These are phyloP conservation scores for Tremellales sp. DNA, from an alignment of 1,284 basidiomycete species.

Conservation along the genomic window DNA sequence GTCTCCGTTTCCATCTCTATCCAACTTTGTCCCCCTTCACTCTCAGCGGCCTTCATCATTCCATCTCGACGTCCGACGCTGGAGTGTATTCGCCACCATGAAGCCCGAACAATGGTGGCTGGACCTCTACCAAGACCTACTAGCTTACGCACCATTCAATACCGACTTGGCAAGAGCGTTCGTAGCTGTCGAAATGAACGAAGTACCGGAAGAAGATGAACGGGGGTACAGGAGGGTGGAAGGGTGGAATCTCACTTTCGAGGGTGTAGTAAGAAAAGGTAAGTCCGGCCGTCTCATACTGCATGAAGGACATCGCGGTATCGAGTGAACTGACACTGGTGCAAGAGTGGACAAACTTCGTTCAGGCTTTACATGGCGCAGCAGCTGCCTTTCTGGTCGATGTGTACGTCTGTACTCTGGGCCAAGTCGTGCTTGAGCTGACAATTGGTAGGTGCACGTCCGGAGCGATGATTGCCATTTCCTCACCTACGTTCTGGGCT, in stretches of 20 bases:
- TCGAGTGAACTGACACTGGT: too few relatives aligned
- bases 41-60: too few relatives aligned
- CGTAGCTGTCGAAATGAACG: conserved; percentile 15
- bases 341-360: conserved; percentile 32
- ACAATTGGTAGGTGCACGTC: conserved; percentile 22
- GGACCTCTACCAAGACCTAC: conserved; percentile 8
- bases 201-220: conserved; percentile 15
- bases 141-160: conserved; percentile 4
- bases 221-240: conserved; percentile 19
- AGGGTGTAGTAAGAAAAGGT: conserved; percentile 17
- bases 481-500: conserved; percentile 40
- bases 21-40: too few relatives aligned
- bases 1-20: too few relatives aligned
- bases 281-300: conserved; percentile 1
- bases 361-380: conserved; percentile 36
- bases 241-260: conserved; percentile 18
- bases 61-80: not conserved
- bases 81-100: not conserved
- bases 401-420: conserved; percentile 16
- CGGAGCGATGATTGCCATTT: conserved; percentile 19
- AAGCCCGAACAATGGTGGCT: not conserved
- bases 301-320: too few relatives aligned
- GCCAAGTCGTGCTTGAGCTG: not conserved
- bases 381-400: conserved; percentile 39
- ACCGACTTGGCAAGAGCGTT: conserved; percentile 5